Conservation (phyloP, 139 green algal genomes). For the Chlamydomonas sphaeroides region DNA sequence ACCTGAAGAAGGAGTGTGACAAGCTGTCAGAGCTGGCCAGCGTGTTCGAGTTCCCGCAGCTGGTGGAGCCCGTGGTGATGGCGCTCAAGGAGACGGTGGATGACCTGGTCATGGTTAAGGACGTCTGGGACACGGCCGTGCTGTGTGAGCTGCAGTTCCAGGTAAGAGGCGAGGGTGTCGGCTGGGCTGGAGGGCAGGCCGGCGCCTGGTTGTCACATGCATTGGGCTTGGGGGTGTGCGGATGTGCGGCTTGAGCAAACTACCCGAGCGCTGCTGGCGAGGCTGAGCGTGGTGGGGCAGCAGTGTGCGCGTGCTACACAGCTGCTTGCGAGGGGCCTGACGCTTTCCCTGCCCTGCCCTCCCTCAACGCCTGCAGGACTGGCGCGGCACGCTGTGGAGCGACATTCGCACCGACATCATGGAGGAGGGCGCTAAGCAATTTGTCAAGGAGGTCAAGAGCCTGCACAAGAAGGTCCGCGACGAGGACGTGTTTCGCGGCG, state of each 20-base stretch:
- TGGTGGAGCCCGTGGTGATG: constrained; percentile 50
- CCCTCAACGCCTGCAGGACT: constrained; percentile 53
- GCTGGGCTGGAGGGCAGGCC: no score
- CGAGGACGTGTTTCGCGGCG: constrained; percentile 77
- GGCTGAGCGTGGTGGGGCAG: no score
- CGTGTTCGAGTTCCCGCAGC: constrained; percentile 84
- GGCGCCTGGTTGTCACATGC: no score
- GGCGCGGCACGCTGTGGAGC: constrained; percentile 80
- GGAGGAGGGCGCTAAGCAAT: constrained; percentile 87
- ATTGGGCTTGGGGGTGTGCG: no score
- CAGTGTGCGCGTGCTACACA: no score
- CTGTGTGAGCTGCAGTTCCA: constrained; percentile 80
- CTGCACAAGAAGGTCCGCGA: constrained; percentile 76
- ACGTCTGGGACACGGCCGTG: constrained; percentile 80
- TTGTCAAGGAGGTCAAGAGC: constrained; percentile 84
- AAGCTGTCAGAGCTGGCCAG: constrained; percentile 72
- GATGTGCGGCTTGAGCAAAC: no score
- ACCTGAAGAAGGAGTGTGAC: constrained; percentile 53
- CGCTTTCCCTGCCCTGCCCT: neutral
- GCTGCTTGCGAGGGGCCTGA: neutral
- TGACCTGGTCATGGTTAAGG: constrained; percentile 81
- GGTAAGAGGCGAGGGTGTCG: no score
- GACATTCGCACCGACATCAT: constrained; percentile 84
- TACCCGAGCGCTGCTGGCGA: no score
- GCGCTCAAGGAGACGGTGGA: constrained; percentile 61